Evolutionary conservation across 495 filamentous ascomycete genomes (phyloP), one percentile per base, ranked within the genome.

Genomic region (Cercophora sp.): DNA sequence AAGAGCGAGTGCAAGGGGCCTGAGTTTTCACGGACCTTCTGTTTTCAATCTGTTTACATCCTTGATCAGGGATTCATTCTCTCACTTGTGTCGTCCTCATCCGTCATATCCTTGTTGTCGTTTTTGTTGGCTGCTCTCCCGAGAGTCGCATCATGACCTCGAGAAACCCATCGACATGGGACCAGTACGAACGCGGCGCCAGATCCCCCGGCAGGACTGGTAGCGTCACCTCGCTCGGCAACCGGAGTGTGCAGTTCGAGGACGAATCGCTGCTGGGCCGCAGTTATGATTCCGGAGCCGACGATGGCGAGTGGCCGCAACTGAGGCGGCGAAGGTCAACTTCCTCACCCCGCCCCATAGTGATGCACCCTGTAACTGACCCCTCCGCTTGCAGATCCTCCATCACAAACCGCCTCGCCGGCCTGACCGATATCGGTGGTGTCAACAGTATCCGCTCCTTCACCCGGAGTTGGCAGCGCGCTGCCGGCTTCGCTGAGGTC

Each of bases 361-460:
- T 13, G 8, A 11, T 15, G 8, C 11, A 24, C 8, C 20, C 23
- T 22, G 18, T 19, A 22, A 10, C 13, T 46, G 16, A n/a, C 24
- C 15, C n/a, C n/a, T n/a, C n/a, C n/a, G n/a, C n/a, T n/a, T 5
- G n/a, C 55, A 83, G 81, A 61, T 87, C 87, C 3, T 95, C 91
- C 15, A 75, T 93, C 58, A 88, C 88, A 35, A 75, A 87, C 62
- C 82, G 85, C 29, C 67, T 91, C 29, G 70, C 79, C 36, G 73
- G 79, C 36, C 56, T 96, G 20, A 77, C 86, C 54, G 84, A 94
- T 46, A 87, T 85, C 10, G 93, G 93, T 34, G 93, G 93, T 24
- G 85, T 89, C 43, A 98, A 98, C 67, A 93, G 87, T 63, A 84
- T 97, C 59, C 85, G 94, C 58, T 96, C 91, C 61, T 98, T 98